Conservation (phyloP, 306 rosid genomes). For the Malus sieversii region DNA sequence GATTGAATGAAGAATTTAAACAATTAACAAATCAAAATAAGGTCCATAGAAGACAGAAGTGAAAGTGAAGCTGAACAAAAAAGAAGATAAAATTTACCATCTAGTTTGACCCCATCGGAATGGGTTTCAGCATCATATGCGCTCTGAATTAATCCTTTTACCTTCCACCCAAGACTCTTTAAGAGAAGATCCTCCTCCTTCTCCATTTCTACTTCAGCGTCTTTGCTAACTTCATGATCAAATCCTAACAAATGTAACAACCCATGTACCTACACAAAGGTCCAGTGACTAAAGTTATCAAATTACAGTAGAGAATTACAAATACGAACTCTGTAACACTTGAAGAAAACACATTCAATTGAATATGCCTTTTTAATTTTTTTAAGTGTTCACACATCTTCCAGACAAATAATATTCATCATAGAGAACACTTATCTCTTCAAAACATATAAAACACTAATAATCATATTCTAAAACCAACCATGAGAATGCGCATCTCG, state of each 20-base stretch:
- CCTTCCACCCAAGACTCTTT: slow-evolving; percentile 74
- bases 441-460: neutral
- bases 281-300: slow-evolving; percentile 11
- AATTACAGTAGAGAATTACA: neutral
- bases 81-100: slow-evolving; percentile 31
- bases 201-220: slow-evolving; percentile 89
- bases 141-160: slow-evolving; percentile 79
- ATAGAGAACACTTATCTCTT: neutral
- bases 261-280: slow-evolving; percentile 64
- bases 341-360: neutral
- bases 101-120: slow-evolving; percentile 29
- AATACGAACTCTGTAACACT: neutral
- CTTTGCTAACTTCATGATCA: slow-evolving; percentile 83
- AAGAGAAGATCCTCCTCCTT: slow-evolving; percentile 73
- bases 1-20: slow-evolving; percentile 1
- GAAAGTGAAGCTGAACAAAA: too few relatives aligned
- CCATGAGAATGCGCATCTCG: slow-evolving; percentile 81
- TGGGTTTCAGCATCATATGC: slow-evolving; percentile 43
- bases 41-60: neutral
- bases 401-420: neutral
- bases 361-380: neutral
- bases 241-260: slow-evolving; percentile 87
- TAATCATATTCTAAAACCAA: slow-evolving; percentile 33
- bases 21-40: neutral
- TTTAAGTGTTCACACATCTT: neutral